phyloP scores from a whole-genome alignment of 805 yeast genomes.

The Saccharomycopsis amapae region DNA sequence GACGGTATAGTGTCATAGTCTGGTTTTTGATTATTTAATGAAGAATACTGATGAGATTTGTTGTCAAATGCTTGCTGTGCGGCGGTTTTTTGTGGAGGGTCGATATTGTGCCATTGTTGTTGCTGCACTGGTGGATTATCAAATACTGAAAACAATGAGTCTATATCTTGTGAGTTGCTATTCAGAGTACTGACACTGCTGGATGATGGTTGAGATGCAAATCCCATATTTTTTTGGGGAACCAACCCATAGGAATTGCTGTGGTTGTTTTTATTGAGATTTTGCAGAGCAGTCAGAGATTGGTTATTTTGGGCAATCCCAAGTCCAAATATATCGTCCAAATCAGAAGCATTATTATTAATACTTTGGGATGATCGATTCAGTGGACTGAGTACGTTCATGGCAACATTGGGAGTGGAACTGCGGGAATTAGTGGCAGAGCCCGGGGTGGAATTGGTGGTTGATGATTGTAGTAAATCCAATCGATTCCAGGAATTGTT shows the following conservation, averaged over 20 bases:
- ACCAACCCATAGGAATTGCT: not conserved
- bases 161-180: constrained; percentile 23
- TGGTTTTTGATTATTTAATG: no score
- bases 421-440: not conserved
- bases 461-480: constrained; percentile 9
- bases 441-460: not conserved
- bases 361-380: not conserved
- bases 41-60: no score
- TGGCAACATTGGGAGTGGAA: not conserved
- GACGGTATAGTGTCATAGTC: not conserved
- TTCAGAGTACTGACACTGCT: not conserved
- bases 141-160: constrained; percentile 30
- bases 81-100: not conserved
- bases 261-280: not conserved
- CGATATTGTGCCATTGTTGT: no score
- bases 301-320: not conserved
- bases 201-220: not conserved
- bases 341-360: no score
- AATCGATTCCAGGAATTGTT: constrained; percentile 12
- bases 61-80: not conserved
- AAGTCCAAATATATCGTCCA: constrained; percentile 8
- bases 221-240: constrained; percentile 1
- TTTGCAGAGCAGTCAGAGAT: not conserved
- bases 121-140: constrained; percentile 22
- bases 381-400: not conserved